Percentiles rank a stretch among this genome's conserved stretches.
These are phyloP conservation scores for Gyrodon lividus DNA, from an alignment of 768 basidiomycete species.

Conservation along the genomic window DNA sequence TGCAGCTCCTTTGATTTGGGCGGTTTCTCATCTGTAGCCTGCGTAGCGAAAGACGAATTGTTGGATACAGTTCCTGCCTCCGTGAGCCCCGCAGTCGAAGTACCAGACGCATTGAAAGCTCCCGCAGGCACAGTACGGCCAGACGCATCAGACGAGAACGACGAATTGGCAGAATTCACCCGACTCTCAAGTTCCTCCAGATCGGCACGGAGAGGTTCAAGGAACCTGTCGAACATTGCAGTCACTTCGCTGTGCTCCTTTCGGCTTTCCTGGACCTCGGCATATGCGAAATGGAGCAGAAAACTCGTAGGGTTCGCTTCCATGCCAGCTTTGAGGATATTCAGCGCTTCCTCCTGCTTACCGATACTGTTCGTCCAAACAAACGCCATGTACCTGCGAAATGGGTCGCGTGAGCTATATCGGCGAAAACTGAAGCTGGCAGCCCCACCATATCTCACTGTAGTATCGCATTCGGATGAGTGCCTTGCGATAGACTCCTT, in stretches of 20 bases:
- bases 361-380: constrained; percentile 74
- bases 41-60: constrained; percentile 50
- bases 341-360: constrained; percentile 77
- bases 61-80: constrained; percentile 37
- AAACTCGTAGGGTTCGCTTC: constrained; percentile 89
- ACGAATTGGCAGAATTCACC: constrained; percentile 37
- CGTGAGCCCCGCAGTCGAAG: constrained; percentile 12
- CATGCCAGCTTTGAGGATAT: constrained; percentile 80
- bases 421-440: not conserved
- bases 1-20: constrained; percentile 53
- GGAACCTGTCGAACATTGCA: constrained; percentile 67
- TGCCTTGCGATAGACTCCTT: constrained; percentile 85
- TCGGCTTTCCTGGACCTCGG: constrained; percentile 66
- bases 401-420: constrained; percentile 12
- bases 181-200: constrained; percentile 60
- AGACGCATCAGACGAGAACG: constrained; percentile 38
- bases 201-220: constrained; percentile 59
- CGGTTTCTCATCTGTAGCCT: constrained; percentile 52
- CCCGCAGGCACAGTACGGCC: constrained; percentile 26
- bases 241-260: constrained; percentile 71
- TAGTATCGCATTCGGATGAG: constrained; percentile 91
- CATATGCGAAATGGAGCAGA: constrained; percentile 86
- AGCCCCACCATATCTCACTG: constrained; percentile 84
- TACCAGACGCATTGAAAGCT: constrained; percentile 14
- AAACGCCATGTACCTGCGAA: constrained; percentile 83